Evolutionary conservation across 2,329 filamentous ascomycete genomes (phyloP).

Genomic region (Verticillium dahliae): DNA sequence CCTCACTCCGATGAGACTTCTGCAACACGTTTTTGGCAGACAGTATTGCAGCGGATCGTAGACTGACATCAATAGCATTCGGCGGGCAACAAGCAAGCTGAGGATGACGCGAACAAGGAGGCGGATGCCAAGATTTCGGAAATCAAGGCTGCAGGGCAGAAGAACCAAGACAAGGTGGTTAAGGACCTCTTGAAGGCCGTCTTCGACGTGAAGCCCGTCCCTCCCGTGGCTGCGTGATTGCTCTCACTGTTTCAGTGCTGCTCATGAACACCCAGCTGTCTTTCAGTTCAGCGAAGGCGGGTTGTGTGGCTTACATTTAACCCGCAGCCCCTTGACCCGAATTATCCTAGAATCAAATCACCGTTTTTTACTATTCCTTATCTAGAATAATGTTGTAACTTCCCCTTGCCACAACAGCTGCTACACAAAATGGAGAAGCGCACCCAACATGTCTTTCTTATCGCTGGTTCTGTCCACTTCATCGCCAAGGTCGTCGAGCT

Average conservation of each 20-base stretch:
- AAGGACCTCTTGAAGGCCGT: conserved; percentile 81
- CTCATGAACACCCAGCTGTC: background rate
- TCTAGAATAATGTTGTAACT: background rate
- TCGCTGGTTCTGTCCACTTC: conserved; percentile 54
- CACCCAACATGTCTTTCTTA: conserved; percentile 46
- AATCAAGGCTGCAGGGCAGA: conserved; percentile 74
- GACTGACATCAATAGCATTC: conserved; percentile 58
- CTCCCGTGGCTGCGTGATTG: conserved; percentile 25
- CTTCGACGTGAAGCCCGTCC: conserved; percentile 70
- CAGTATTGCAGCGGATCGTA: background rate
- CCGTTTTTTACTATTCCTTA: background rate
- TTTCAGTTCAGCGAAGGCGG: background rate
- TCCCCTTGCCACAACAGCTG: conserved; percentile 1
- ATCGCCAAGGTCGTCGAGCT: conserved; percentile 45
- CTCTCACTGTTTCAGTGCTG: background rate
- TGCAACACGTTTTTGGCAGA: background rate
- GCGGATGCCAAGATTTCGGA: conserved; percentile 74
- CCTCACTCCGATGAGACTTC: background rate
- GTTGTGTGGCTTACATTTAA: background rate
- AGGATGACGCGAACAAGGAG: conserved; percentile 71
- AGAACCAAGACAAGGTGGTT: conserved; percentile 73
- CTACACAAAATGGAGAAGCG: conserved; percentile 43
- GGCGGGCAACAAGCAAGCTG: conserved; percentile 76
- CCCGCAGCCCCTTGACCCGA: background rate
- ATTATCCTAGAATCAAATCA: conserved; percentile 1